Percentiles rank a stretch among this genome's conserved stretches.
phyloP scores from a whole-genome alignment of 495 filamentous ascomycete species.

The Podospora didyma region DNA sequence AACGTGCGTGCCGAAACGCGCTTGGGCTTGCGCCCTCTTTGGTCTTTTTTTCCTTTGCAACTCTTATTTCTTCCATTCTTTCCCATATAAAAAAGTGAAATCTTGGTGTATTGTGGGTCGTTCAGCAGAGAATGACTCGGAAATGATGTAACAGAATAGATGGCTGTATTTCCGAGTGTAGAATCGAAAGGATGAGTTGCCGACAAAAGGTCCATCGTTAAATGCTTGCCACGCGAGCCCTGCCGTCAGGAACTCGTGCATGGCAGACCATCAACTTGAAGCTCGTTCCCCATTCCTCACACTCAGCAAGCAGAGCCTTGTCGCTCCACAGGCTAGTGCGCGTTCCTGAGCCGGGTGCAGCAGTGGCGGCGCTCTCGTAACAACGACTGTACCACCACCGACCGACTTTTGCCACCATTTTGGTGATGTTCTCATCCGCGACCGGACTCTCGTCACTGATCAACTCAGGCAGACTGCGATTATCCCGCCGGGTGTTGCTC shows the following conservation, averaged over 20 bases:
- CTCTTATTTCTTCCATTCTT: not conserved
- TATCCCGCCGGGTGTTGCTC: slow-evolving; percentile 37
- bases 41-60: not conserved
- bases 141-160: not conserved
- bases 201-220: slow-evolving; percentile 14
- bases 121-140: not conserved
- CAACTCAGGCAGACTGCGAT: slow-evolving; percentile 64
- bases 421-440: slow-evolving; percentile 76
- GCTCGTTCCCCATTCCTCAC: slow-evolving; percentile 77
- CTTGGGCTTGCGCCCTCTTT: slow-evolving; percentile 14
- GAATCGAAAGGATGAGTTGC: too few relatives aligned
- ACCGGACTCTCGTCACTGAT: slow-evolving; percentile 60
- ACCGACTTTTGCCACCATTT: slow-evolving; percentile 87
- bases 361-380: slow-evolving; percentile 64
- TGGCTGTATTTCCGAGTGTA: too few relatives aligned
- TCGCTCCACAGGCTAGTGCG: slow-evolving; percentile 77
- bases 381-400: slow-evolving; percentile 95
- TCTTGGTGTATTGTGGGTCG: not conserved
- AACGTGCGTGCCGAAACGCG: not conserved
- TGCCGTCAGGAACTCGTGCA: slow-evolving; percentile 52
- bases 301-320: slow-evolving; percentile 71
- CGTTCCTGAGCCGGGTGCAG: slow-evolving; percentile 47
- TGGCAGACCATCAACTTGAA: slow-evolving; percentile 90
- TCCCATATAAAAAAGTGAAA: slow-evolving; percentile 1
- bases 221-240: slow-evolving; percentile 41